These are phyloP conservation scores for Cryoendolithus antarcticus DNA, from an alignment of 2,329 filamentous ascomycete species.

Conservation along the genomic window DNA sequence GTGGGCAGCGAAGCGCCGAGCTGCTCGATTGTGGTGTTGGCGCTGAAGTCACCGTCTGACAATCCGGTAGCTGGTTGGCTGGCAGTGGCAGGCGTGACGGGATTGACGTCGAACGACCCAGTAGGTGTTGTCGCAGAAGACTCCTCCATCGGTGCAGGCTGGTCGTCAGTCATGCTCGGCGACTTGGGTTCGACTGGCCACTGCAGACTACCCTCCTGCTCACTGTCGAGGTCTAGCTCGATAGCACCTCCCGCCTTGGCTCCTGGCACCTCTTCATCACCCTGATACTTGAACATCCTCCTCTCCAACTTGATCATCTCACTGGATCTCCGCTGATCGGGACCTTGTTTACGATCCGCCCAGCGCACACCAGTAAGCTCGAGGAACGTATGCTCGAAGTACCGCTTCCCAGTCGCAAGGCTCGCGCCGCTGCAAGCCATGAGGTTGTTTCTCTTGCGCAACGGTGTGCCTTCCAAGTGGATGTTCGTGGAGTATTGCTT, in stretches of 20 bases:
- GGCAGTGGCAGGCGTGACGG: too few species aligned
- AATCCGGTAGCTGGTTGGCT: too few species aligned
- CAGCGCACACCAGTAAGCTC: slow-evolving; percentile 28
- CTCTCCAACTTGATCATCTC: slow-evolving; percentile 8
- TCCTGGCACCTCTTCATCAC: neutral
- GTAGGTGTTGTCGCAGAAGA: too few species aligned
- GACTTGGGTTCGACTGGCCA: too few species aligned
- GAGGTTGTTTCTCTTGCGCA: slow-evolving; percentile 12
- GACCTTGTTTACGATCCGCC: slow-evolving; percentile 26
- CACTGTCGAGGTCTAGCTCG: too few species aligned
- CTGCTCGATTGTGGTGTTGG: too few species aligned
- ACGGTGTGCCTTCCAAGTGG: slow-evolving; percentile 12
- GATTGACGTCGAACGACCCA: too few species aligned
- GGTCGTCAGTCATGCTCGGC: slow-evolving; percentile 9
- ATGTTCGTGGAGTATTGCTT: slow-evolving; percentile 48
- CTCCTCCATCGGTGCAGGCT: too few species aligned
- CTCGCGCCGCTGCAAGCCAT: slow-evolving; percentile 20
- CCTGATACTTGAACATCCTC: slow-evolving; percentile 6
- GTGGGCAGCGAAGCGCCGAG: too few species aligned
- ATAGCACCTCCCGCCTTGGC: neutral
- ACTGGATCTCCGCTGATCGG: slow-evolving; percentile 13
- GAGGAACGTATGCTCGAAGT: slow-evolving; percentile 29
- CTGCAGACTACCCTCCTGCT: too few species aligned
- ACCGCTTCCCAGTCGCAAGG: slow-evolving; percentile 22
- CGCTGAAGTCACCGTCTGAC: too few species aligned